Evolutionary conservation across 768 basidiomycete genomes (phyloP).

Genomic region (Rickenella mellea): DNA sequence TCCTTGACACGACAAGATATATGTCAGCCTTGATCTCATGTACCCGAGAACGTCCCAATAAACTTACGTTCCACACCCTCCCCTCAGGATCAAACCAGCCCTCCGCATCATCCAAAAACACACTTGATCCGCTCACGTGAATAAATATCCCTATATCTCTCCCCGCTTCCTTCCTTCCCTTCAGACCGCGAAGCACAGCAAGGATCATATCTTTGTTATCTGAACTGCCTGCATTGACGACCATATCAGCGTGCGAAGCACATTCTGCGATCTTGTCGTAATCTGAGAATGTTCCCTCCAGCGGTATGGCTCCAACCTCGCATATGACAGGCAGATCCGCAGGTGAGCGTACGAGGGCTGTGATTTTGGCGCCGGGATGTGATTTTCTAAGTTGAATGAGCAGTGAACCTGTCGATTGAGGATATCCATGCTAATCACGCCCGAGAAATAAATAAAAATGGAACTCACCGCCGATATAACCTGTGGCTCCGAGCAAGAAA

Average conservation of each 20-base stretch:
- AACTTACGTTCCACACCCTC: not conserved
- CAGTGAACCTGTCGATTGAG: not conserved
- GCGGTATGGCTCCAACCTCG: not conserved
- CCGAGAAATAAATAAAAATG: no score
- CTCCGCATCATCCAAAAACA: not conserved
- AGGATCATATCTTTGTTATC: not conserved
- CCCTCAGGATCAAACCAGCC: not conserved
- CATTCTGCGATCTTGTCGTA: not conserved
- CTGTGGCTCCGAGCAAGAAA: no score
- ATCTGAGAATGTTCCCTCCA: not conserved
- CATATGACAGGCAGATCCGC: not conserved
- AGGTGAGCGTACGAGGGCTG: not conserved
- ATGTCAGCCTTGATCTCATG: not conserved
- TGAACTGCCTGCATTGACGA: not conserved
- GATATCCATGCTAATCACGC: no score
- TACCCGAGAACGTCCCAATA: not conserved
- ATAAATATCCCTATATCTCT: not conserved
- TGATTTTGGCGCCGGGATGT: not conserved
- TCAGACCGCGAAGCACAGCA: not conserved
- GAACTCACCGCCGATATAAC: no score
- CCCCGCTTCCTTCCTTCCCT: not conserved
- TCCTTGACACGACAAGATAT: not conserved
- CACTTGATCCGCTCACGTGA: not conserved
- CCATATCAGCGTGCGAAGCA: not conserved
- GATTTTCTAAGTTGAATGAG: not conserved